Evolutionary conservation across 2,329 filamentous ascomycete species (phyloP), one percentile per base, ranked within the genome.

Genomic region (Hymenoscyphus fructigenus): DNA sequence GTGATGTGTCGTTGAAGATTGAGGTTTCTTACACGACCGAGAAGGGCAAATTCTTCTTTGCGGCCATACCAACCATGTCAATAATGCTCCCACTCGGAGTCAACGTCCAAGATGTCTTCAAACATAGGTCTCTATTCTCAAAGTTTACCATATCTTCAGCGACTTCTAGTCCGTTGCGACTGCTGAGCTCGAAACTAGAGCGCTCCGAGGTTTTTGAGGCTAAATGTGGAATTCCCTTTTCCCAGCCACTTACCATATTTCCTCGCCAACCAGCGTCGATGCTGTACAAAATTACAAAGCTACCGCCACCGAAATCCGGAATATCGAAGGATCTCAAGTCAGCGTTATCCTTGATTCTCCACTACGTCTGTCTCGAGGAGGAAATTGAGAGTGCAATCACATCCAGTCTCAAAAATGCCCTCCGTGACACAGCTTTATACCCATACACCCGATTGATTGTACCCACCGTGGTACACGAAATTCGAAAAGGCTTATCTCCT

Each of bases 101-200:
- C 67, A 98, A 98, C 69, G 95, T 99, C 5, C 93, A 98, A 73
- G 95, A 99, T 71, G 87, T 96, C 32, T 98, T 98, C 81, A 96
- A 97, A 75, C 87, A 92, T 68, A 80, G 88, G 7, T 84, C 87
- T 0, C 82, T 98, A 0, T 95, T 95, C 74, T 97, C 93, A 0
- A 89, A 90, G 10, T 99, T 99, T 76, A 96, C 91, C 15, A 89
- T 99, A 61, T 93, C 92, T 14, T 93, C 93, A 0, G 90, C 92
- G 0, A 91, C 84, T 63, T 76, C 85, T 28, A 88, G 89, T 34
- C 95, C 95, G 0, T 77, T 98, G 10, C 85, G 90, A 3, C 79
- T 99, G 6, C 82, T 91, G 57, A 85, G 85, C 62, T 91, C 91
- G 68, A 83, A 87, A 61, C 84, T 99, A 0, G 77, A 89, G 14